A percentile compares a stretch with the other conserved stretches of the same genome.
Conservation (phyloP, 805 yeast genomes). For the Lipomyces lipofer region DNA sequence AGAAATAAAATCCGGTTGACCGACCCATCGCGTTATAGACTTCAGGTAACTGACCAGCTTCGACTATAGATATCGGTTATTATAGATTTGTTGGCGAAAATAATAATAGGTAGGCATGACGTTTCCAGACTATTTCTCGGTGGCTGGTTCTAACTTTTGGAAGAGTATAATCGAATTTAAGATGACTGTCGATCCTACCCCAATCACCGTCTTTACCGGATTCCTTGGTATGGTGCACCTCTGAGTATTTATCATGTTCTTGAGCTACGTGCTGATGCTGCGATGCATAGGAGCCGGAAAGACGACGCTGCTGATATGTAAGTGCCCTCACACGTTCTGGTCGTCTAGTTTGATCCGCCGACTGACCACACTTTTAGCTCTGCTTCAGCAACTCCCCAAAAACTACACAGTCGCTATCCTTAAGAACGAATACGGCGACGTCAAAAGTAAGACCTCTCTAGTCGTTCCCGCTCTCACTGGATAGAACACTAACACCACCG, state of each 20-base stretch:
- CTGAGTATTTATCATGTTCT: not conserved
- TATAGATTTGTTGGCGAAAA: too few relatives aligned
- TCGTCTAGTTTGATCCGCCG: not conserved
- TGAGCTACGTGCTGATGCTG: not conserved
- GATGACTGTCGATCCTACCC: constrained; percentile 25
- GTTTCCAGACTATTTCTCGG: too few relatives aligned
- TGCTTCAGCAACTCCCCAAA: constrained; percentile 26
- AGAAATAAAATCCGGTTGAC: too few relatives aligned
- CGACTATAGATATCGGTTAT: too few relatives aligned
- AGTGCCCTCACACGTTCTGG: not conserved
- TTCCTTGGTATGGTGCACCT: constrained; percentile 22
- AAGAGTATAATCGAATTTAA: not conserved
- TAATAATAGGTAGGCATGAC: too few relatives aligned
- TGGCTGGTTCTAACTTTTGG: too few relatives aligned
- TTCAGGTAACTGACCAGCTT: too few relatives aligned
- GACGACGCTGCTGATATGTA: constrained; percentile 29
- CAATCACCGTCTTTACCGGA: constrained; percentile 32
- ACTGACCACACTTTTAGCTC: constrained; percentile 12
- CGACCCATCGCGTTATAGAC: too few relatives aligned
- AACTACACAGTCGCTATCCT: constrained; percentile 29
- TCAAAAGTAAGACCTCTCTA: constrained; percentile 12
- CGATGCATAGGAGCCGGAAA: constrained; percentile 29
- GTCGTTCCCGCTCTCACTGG: not conserved
- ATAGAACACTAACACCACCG: not conserved
- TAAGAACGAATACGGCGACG: constrained; percentile 33